phyloP scores from a whole-genome alignment of 495 filamentous ascomycete genomes.

The Hypomontagnella monticulosa region DNA sequence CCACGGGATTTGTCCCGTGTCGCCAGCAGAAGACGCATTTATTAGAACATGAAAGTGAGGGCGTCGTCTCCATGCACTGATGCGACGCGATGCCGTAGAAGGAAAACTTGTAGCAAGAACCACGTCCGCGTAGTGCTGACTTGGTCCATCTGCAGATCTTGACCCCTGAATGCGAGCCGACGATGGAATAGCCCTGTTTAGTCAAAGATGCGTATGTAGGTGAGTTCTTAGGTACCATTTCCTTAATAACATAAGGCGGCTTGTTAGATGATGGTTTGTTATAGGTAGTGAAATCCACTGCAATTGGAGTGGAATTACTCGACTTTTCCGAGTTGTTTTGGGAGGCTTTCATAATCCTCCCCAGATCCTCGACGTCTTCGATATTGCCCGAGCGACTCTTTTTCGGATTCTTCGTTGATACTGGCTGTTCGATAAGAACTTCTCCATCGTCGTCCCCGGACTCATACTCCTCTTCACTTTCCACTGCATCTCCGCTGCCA shows the following conservation, averaged over 20 bases:
- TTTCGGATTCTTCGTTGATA: slow-evolving; percentile 47
- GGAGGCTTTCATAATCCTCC: slow-evolving; percentile 65
- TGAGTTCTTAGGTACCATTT: slow-evolving; percentile 92
- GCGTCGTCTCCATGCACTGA: slow-evolving; percentile 97
- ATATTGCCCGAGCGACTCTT: slow-evolving; percentile 53
- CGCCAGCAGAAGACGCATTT: slow-evolving; percentile 99
- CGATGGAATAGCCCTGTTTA: slow-evolving; percentile 95
- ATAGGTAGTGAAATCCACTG: slow-evolving; percentile 87
- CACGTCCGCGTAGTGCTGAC: slow-evolving; percentile 92
- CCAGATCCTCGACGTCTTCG: slow-evolving; percentile 89
- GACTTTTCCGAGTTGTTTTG: slow-evolving; percentile 50
- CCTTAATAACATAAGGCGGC: slow-evolving; percentile 67
- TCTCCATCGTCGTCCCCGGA: slow-evolving; percentile 67
- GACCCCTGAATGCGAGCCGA: slow-evolving; percentile 94
- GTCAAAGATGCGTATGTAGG: slow-evolving; percentile 88
- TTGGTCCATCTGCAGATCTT: slow-evolving; percentile 99
- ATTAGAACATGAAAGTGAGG: slow-evolving; percentile 93
- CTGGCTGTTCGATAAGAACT: slow-evolving; percentile 57
- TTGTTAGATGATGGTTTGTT: slow-evolving; percentile 58
- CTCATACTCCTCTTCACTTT: slow-evolving; percentile 80
- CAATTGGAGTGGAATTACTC: slow-evolving; percentile 61
- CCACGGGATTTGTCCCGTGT: slow-evolving; percentile 95
- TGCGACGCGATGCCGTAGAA: slow-evolving; percentile 97
- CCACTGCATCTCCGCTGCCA: slow-evolving; percentile 82
- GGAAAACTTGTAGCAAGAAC: slow-evolving; percentile 95